phyloP scores from a whole-genome alignment of 2,329 filamentous ascomycete species.

The Pleurostoma richardsiae region DNA sequence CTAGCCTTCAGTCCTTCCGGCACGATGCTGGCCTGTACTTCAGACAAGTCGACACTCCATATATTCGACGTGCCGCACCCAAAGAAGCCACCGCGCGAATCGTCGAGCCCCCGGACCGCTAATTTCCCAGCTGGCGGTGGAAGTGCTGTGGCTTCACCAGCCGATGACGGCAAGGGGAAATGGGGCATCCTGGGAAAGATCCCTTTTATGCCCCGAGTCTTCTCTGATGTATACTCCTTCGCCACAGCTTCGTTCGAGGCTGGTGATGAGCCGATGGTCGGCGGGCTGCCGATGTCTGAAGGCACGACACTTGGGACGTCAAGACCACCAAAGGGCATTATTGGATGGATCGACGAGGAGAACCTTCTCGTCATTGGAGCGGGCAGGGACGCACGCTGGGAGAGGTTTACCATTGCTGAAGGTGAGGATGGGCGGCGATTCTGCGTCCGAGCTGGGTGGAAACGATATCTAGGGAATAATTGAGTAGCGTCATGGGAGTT shows the following conservation, averaged over 20 bases:
- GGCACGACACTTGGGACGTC: slow-evolving; percentile 42
- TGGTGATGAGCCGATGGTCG: slow-evolving; percentile 62
- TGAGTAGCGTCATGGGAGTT: background rate
- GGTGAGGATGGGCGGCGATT: slow-evolving; percentile 62
- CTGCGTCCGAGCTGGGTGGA: slow-evolving; percentile 74
- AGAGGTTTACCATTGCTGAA: slow-evolving; percentile 73
- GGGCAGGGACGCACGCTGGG: slow-evolving; percentile 78
- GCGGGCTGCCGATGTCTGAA: slow-evolving; percentile 36
- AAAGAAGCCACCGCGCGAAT: slow-evolving; percentile 26
- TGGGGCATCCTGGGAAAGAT: slow-evolving; percentile 84
- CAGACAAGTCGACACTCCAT: slow-evolving; percentile 93
- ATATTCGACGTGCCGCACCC: slow-evolving; percentile 78
- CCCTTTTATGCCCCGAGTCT: slow-evolving; percentile 77
- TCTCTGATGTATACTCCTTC: slow-evolving; percentile 87
- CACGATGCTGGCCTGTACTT: slow-evolving; percentile 80
- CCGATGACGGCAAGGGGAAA: slow-evolving; percentile 59
- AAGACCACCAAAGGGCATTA: slow-evolving; percentile 71
- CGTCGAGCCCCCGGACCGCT: background rate
- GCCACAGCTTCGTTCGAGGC: slow-evolving; percentile 77
- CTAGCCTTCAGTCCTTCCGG: slow-evolving; percentile 82
- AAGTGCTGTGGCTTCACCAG: slow-evolving; percentile 8
- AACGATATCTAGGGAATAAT: slow-evolving; percentile 47
- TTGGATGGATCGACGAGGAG: slow-evolving; percentile 77
- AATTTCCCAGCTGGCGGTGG: slow-evolving; percentile 3
- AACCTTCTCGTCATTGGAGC: slow-evolving; percentile 74